Percentiles rank a stretch among this genome's conserved stretches.
Conservation (phyloP, 305 asterid species). For the Coffea humblotiana region DNA sequence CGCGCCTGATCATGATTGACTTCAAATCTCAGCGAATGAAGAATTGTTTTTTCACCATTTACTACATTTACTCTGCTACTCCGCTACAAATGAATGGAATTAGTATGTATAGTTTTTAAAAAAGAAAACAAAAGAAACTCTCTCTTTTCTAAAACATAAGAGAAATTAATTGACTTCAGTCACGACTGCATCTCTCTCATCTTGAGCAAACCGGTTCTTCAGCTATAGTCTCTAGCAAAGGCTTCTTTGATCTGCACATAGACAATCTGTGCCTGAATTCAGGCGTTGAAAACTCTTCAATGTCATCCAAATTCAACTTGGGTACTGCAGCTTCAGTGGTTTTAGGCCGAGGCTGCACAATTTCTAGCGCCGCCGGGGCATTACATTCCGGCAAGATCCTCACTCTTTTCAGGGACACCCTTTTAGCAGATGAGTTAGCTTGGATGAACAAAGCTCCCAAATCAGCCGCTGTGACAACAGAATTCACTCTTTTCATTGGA, state of each 20-base stretch:
- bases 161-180: background rate
- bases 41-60: background rate
- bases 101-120: background rate
- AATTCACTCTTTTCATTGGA: conserved; percentile 67
- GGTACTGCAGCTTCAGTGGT: conserved; percentile 20
- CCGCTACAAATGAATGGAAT: background rate
- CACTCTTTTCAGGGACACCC: conserved; percentile 33
- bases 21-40: background rate
- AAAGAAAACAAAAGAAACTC: background rate
- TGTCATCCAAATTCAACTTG: conserved; percentile 33
- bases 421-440: conserved; percentile 47
- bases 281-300: conserved; percentile 35
- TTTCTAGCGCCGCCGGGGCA: conserved; percentile 10
- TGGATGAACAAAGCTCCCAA: conserved; percentile 49
- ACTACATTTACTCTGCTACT: background rate
- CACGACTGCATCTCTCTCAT: conserved; percentile 6
- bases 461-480: conserved; percentile 60
- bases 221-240: conserved; percentile 39
- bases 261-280: conserved; percentile 29
- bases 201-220: conserved; percentile 33
- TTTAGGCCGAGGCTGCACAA: conserved; percentile 8
- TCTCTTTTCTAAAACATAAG: conserved; percentile 12
- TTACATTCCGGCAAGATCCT: conserved; percentile 54
- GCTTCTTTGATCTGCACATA: conserved; percentile 41
- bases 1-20: too few relatives aligned